phyloP scores from a whole-genome alignment of 345 rosid species.

The Gossypium stocksii region DNA sequence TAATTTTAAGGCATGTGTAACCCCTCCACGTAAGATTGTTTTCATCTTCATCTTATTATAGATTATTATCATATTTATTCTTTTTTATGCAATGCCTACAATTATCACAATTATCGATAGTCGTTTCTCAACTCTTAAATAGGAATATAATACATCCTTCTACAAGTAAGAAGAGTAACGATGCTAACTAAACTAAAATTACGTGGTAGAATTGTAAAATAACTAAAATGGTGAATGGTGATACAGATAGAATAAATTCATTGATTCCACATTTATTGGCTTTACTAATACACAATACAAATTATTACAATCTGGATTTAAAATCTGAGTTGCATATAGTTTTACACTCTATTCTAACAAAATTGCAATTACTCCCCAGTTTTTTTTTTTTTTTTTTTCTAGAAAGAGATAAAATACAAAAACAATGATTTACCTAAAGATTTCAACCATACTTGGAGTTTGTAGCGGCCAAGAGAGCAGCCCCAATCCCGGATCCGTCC shows the following conservation, averaged over 20 bases:
- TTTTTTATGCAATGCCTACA: no score
- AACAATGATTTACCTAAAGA: constrained; percentile 19
- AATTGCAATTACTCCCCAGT: neutral
- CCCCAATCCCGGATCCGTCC: constrained; percentile 90
- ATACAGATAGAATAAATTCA: neutral
- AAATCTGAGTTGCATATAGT: neutral
- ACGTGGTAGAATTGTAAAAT: no score
- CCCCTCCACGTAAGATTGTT: no score
- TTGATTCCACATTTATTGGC: constrained; percentile 8
- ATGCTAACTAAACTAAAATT: no score
- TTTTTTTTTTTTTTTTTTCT: neutral
- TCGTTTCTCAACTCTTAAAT: no score
- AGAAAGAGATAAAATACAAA: neutral
- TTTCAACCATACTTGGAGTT: constrained; percentile 57
- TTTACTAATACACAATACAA: constrained; percentile 4
- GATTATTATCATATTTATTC: no score
- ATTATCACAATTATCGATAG: rapidly evolving
- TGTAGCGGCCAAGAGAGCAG: constrained; percentile 81
- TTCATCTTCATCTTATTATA: no score
- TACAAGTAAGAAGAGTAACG: no score
- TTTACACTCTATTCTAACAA: neutral
- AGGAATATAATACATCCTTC: no score
- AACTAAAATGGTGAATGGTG: no score
- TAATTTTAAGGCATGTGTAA: no score
- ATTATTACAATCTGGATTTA: neutral